Conservation (phyloP, 1,139 yeast genomes). For the Yarrowia galli region DNA sequence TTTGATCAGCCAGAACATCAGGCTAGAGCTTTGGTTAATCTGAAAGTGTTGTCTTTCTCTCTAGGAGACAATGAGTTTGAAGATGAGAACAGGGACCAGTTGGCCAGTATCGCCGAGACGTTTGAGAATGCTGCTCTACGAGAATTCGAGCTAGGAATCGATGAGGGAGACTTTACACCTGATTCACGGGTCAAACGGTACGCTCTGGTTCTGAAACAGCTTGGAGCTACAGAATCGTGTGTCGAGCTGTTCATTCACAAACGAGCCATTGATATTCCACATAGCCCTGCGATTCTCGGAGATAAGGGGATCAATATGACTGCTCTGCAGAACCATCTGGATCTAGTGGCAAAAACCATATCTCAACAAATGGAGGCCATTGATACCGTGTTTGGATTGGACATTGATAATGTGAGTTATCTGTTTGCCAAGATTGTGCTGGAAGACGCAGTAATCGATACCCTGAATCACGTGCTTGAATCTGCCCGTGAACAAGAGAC, state of each 20-base stretch:
- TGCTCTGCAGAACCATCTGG: slow-evolving; percentile 48
- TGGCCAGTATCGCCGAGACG: slow-evolving; percentile 68
- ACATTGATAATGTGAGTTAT: slow-evolving; percentile 46
- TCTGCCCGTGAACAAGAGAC: slow-evolving; percentile 52
- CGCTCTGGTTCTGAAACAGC: slow-evolving; percentile 51
- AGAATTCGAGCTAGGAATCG: slow-evolving; percentile 69
- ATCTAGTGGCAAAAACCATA: slow-evolving; percentile 51
- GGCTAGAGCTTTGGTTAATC: slow-evolving; percentile 47
- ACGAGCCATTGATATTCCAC: slow-evolving; percentile 51
- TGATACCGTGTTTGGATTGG: slow-evolving; percentile 50
- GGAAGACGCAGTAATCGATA: slow-evolving; percentile 27
- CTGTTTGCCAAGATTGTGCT: slow-evolving; percentile 41
- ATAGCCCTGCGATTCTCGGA: slow-evolving; percentile 41
- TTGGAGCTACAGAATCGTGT: slow-evolving; percentile 55
- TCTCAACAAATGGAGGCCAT: slow-evolving; percentile 51
- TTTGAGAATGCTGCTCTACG: slow-evolving; percentile 75
- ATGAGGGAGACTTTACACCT: slow-evolving; percentile 56
- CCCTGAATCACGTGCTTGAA: slow-evolving; percentile 44
- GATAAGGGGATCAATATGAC: slow-evolving; percentile 46
- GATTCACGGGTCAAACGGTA: slow-evolving; percentile 49
- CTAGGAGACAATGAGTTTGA: slow-evolving; percentile 53
- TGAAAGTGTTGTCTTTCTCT: slow-evolving; percentile 52
- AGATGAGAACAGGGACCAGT: slow-evolving; percentile 55
- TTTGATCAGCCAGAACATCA: slow-evolving; percentile 47
- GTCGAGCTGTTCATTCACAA: slow-evolving; percentile 58